These are phyloP conservation scores for Zygosaccharomyces pseudorouxii DNA, from an alignment of 805 yeast genomes.

Conservation along the genomic window DNA sequence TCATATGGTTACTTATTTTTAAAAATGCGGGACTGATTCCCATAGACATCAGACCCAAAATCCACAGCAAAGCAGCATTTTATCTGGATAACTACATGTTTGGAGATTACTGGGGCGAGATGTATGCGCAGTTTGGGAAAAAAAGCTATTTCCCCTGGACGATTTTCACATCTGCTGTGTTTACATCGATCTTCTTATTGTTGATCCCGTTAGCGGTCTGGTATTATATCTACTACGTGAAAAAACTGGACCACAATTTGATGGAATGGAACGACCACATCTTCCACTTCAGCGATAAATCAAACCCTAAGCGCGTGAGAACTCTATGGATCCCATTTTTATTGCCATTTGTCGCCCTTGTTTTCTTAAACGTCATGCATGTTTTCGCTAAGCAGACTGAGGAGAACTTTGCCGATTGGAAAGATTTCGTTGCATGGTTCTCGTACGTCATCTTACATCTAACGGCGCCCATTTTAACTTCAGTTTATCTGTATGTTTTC, in stretches of 20 bases:
- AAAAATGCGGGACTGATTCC: constrained; percentile 59
- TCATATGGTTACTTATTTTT: constrained; percentile 53
- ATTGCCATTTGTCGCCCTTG: constrained; percentile 39
- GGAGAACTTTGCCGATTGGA: constrained; percentile 38
- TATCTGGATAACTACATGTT: constrained; percentile 28
- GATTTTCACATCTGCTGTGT: constrained; percentile 15
- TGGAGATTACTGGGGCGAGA: constrained; percentile 33
- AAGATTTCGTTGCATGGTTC: constrained; percentile 57
- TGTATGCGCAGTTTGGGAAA: constrained; percentile 19
- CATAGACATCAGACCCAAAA: constrained; percentile 46
- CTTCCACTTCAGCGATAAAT: constrained; percentile 18
- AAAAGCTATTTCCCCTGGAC: constrained; percentile 10
- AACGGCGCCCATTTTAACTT: constrained; percentile 55
- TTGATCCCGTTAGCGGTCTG: constrained; percentile 26
- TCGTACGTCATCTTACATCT: constrained; percentile 60
- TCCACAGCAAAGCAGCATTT: constrained; percentile 47
- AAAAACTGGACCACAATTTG: constrained; percentile 18
- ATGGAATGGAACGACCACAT: constrained; percentile 25
- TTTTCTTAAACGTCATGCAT: constrained; percentile 45
- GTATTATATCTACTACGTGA: constrained; percentile 27
- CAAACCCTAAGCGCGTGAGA: constrained; percentile 21
- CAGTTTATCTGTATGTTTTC: constrained; percentile 59
- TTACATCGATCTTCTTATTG: constrained; percentile 13
- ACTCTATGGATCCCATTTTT: constrained; percentile 32
- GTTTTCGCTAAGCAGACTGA: constrained; percentile 37